Conservation (phyloP, 1,284 basidiomycete species). For the Sanghuangporus baumii region DNA sequence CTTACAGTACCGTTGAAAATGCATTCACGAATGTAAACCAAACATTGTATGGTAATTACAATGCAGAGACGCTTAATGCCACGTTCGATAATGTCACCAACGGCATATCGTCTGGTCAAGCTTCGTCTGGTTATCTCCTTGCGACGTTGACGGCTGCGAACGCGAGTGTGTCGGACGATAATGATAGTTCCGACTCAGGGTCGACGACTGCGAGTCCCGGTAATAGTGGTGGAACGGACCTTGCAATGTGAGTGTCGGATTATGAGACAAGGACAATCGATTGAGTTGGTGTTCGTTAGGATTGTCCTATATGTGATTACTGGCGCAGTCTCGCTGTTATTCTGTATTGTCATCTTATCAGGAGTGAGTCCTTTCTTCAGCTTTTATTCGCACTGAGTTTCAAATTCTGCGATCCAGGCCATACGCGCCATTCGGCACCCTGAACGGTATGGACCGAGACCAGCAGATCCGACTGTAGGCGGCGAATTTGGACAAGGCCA, state of each 20-base stretch:
- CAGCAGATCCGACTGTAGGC: constrained; percentile 33
- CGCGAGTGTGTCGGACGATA: constrained; percentile 36
- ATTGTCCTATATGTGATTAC: constrained; percentile 85
- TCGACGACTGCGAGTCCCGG: constrained; percentile 9
- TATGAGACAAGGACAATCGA: constrained; percentile 6
- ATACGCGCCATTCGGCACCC: constrained; percentile 81
- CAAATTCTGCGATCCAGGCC: constrained; percentile 40
- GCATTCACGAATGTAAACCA: constrained; percentile 37
- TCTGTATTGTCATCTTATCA: constrained; percentile 75
- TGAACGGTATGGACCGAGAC: constrained; percentile 82
- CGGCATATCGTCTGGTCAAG: constrained; percentile 38
- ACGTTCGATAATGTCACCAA: constrained; percentile 44
- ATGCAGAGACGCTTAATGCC: constrained; percentile 52
- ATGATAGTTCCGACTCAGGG: constrained; percentile 18
- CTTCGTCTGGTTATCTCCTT: constrained; percentile 52
- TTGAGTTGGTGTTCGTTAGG: constrained; percentile 36
- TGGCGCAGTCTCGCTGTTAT: constrained; percentile 76
- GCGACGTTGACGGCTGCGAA: constrained; percentile 66
- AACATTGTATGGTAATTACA: constrained; percentile 50
- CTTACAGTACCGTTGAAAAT: constrained; percentile 14
- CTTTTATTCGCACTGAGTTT: constrained; percentile 11
- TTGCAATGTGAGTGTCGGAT: constrained; percentile 58
- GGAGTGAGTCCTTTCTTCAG: constrained; percentile 48
- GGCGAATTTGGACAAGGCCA: constrained; percentile 46
- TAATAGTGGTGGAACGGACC: constrained; percentile 46